Evolutionary conservation across 225 moss, liverwort and hornwort genomes (phyloP).

Genomic region (Neckera pumila): DNA sequence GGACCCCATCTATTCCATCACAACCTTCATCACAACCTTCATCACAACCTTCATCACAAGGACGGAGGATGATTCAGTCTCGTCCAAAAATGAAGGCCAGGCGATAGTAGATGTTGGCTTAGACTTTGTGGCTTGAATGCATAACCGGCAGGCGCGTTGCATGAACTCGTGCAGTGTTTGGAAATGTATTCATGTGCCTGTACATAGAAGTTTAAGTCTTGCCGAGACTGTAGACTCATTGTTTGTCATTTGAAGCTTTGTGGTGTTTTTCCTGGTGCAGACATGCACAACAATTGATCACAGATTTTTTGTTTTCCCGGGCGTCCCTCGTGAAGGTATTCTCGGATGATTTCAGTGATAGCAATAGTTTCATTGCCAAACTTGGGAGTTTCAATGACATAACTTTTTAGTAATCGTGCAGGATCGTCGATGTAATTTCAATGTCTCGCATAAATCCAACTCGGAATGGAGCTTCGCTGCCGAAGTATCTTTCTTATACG

Average conservation of each 20-base stretch:
- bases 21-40: constrained; percentile 5
- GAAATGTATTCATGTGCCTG: constrained; percentile 4
- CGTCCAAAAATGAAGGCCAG: constrained; percentile 40
- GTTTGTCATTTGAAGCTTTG: neutral
- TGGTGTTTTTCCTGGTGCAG: neutral
- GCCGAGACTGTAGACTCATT: neutral
- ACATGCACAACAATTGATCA: neutral
- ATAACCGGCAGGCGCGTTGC: neutral
- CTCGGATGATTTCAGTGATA: neutral
- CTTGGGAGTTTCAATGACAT: neutral
- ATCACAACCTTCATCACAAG: constrained; percentile 8
- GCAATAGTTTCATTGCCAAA: neutral
- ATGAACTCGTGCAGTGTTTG: neutral
- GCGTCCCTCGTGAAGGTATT: neutral
- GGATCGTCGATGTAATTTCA: neutral
- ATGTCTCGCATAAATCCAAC: neutral
- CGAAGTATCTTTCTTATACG: neutral
- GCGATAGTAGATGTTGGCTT: constrained; percentile 4
- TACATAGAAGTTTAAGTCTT: constrained; percentile 3
- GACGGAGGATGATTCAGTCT: constrained; percentile 15
- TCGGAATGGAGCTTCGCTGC: neutral
- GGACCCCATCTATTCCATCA: neutral
- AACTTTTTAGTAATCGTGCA: neutral
- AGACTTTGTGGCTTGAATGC: neutral
- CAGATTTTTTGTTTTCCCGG: neutral